Evolutionary conservation across 495 filamentous ascomycete species (phyloP), one percentile per base, ranked within the genome.

Genomic region (Terfezia boudieri): DNA sequence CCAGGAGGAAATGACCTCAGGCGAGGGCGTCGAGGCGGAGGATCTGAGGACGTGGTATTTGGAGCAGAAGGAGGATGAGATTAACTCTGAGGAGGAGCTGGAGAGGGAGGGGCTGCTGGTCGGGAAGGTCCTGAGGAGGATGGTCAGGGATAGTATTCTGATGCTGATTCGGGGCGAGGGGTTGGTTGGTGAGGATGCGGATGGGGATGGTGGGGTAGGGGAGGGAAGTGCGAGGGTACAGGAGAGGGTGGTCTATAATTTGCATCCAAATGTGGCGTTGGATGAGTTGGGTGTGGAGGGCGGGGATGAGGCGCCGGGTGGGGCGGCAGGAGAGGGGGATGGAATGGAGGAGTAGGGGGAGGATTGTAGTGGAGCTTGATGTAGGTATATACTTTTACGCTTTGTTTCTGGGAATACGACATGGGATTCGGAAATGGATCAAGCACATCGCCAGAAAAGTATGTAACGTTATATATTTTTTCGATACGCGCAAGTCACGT

Each of bases 101-200:
- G 71, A 83, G 61, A 69, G 67, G 12, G 90, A 99, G 74, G 76
- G 78, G 62, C 74, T 71, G 16, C 64, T 96, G 54, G 80, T 79
- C n/a, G 74, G 70, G 63, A 94, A 94, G 74, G 89, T 96, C 58
- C 64, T 96, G 56, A 94, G 82, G 77, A 79, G 86, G 66, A 92
- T 95, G 82, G 82, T 94, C 59, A 95, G 89, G 84, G 87, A 94
- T 62, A 86, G 90, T 57, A 83, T 94, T 50, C 73, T 98, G 48
- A 87, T 96, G 80, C 84, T 78, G 7, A 83, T 98, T 51, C 74
- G 82, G 26, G 88, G 86, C n/a, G 77, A 92, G 60, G 84, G 86
- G 10, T 71, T 92, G 14, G 71, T 82, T 32, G 77, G 78, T 26
- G 71, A 73, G 9, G 26, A 32, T 2, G 26, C 4, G 26, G 26